Conservation (phyloP, 1,284 basidiomycete species). For the Ustilago sp. region DNA sequence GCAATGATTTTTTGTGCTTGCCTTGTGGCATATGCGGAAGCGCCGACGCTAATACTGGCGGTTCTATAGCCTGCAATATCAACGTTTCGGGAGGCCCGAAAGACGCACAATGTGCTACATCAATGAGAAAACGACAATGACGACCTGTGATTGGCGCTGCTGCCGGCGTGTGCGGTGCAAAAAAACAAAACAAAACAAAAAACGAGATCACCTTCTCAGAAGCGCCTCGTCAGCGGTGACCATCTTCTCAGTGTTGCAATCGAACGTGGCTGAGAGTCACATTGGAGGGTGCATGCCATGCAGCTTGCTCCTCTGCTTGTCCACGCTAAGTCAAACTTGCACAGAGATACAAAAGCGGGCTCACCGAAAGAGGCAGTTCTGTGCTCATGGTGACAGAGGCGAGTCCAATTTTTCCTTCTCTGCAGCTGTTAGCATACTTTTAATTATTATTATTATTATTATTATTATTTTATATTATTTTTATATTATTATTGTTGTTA, state of each 20-base stretch:
- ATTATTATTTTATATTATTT: too few relatives aligned
- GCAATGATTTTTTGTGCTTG: too few relatives aligned
- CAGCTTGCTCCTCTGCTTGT: slow-evolving; percentile 2
- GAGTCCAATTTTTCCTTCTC: neutral
- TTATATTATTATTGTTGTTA: too few relatives aligned
- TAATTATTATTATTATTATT: too few relatives aligned
- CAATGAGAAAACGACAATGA: neutral
- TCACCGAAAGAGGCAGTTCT: slow-evolving; percentile 11
- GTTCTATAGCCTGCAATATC: neutral
- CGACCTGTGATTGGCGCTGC: slow-evolving; percentile 1
- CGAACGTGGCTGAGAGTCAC: slow-evolving; percentile 4
- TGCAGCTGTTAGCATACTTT: neutral
- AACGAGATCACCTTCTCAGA: neutral
- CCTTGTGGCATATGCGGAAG: neutral
- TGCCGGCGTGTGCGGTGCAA: slow-evolving; percentile 7
- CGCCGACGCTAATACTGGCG: neutral
- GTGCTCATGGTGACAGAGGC: neutral
- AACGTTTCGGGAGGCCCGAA: neutral
- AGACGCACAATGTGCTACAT: neutral
- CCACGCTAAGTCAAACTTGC: slow-evolving; percentile 2
- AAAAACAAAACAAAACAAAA: too few relatives aligned
- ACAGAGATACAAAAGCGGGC: neutral
- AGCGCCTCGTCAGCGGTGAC: neutral
- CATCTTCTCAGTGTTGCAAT: neutral
- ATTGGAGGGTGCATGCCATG: neutral